Evolutionary conservation across 2,329 filamentous ascomycete genomes (phyloP), one percentile per base, ranked within the genome.

Genomic region (Ophiostoma quercus): DNA sequence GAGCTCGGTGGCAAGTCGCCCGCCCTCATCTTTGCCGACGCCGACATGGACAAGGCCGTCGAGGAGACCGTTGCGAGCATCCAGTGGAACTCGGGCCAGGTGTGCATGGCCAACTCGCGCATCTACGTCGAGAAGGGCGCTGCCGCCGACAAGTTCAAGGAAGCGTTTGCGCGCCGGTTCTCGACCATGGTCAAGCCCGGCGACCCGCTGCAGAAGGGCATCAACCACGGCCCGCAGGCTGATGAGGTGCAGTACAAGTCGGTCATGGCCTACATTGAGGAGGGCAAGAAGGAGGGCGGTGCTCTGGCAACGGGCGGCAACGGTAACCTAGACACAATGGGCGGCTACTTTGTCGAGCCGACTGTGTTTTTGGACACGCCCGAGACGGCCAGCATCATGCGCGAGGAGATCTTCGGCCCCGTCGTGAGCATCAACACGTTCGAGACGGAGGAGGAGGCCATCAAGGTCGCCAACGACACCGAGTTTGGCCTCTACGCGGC

Each of bases 1-100:
- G 85, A 87, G 79, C 83, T 87, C 68, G 85, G 85, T 77, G 83
- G 87, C 80, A 86, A 87, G 82, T 82, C 80, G 72, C 85, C 85
- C 37, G 85, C 85, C 78, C 84, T 87, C 71, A 80, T 87, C 77
- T 87, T 87, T 75, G 82, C 82, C 57, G 85, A 87, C 74, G 85
- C 85, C 63, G 82, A 87, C 76, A 82, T 87, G 69, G 84, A 86
- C 72, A 82, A 85, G 73, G 85, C 85, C 73, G 84, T 85, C 75
- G 82, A 82, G 34, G 86, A 84, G 82, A 73, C 71, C 12, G 72
- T 68, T 34, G 19, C 68, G 51, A 72, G 70, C 68, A 80, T 85
- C 72, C 78, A 79, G 68, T 77, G 77, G 65, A 79, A 82, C 73
- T 81, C 79, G 71, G 84, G 83, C 7, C 83, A 85, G 73, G 78